Evolutionary conservation across 805 yeast genomes (phyloP), one percentile per base, ranked within the genome.

Genomic region (Metschnikowia colocasiae): DNA sequence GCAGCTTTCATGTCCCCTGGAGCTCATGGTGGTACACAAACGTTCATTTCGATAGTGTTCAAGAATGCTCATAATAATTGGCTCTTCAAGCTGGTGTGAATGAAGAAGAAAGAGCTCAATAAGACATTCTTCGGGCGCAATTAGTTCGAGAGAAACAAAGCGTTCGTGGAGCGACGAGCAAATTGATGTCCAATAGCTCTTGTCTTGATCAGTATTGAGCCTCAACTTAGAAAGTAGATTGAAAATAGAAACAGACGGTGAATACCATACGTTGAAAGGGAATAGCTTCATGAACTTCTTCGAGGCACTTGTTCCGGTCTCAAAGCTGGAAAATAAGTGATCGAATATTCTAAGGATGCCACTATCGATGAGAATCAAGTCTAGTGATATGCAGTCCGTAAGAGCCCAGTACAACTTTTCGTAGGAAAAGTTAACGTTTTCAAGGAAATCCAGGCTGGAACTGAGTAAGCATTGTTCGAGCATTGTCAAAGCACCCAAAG

Each of bases 1-100:
- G 34, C 79, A 65, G 51, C 79, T 78, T 2, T 63, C 69, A 40
- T 65, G 64, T 87, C 90, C 84, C 7, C 70, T 61, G 0, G 74
- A 67, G 26, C 75, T 63, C 5, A 81, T 59, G 9, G 81, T 77
- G 2, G 82, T 71, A 57, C 91, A 84, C 26, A 74, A 57, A 45
- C 75, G 73, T 44, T 78, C 78, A 10, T 69, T 67, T 3, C 65
- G 63, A 58, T 79, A 82, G 53, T 67, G 74, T 2, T 68, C 62
- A 23, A 85, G 59, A 3, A 85, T 73, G 43, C 68, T 71, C 4
- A 62, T 53, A n/a, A 75, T 69, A 9, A 67, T 64, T 3, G 61
- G 63, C 1, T 65, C 64, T 9, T 73, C 64, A 23, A 80, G 52
- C 42, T 61, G 60, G 3, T 60, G 62, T 15, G 75, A 54, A 53